Evolutionary conservation across 345 rosid genomes (phyloP).

Genomic region (Rhodomyrtus tomentosa): DNA sequence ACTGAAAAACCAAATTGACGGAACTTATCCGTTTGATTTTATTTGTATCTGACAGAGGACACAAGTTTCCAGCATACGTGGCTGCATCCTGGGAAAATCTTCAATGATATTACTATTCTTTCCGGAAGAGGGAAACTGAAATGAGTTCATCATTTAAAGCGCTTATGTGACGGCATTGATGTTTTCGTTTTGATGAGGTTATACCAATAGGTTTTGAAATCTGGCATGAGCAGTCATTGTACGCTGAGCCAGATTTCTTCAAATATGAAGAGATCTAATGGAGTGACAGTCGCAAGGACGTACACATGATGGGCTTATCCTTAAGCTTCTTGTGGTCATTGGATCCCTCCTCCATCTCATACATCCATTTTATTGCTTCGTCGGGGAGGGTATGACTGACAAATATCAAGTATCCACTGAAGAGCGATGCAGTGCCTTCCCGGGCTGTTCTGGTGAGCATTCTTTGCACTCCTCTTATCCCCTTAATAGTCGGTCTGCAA

Average conservation of each 20-base stretch:
- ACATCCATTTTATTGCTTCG: constrained; percentile 78
- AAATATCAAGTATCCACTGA: constrained; percentile 71
- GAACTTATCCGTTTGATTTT: neutral
- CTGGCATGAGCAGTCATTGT: neutral
- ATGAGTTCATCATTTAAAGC: neutral
- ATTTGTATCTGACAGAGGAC: neutral
- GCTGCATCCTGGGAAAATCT: neutral
- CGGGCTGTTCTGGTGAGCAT: constrained; percentile 71
- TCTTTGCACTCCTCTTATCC: neutral
- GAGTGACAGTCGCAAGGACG: constrained; percentile 37
- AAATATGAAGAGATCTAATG: constrained; percentile 54
- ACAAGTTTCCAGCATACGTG: neutral
- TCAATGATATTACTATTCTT: neutral
- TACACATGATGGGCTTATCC: constrained; percentile 72
- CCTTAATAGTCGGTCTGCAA: neutral
- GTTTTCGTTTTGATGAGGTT: neutral
- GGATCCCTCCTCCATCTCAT: constrained; percentile 26
- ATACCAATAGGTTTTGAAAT: neutral
- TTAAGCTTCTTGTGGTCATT: constrained; percentile 42
- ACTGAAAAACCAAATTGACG: neutral
- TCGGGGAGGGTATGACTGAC: constrained; percentile 92
- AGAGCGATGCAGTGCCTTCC: constrained; percentile 60
- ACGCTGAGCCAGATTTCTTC: neutral
- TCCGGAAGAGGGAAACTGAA: neutral
- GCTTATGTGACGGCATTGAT: neutral